A percentile compares a stretch with the other conserved stretches of the same genome.
These are phyloP conservation scores for Falciphora oryzae DNA, from an alignment of 2,329 filamentous ascomycete genomes.

Conservation along the genomic window DNA sequence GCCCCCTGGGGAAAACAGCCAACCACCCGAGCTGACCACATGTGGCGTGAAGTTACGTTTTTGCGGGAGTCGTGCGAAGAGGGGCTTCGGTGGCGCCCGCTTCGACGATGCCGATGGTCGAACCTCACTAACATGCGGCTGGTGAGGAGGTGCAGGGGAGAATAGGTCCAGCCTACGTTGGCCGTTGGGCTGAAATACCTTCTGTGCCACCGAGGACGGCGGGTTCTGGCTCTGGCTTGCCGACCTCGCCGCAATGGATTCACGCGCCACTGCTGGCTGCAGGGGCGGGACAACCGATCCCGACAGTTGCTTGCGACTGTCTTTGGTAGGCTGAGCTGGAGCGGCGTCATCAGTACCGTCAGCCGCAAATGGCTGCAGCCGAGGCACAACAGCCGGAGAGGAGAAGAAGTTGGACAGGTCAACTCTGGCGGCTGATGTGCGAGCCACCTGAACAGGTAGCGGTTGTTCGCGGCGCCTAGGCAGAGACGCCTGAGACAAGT, in stretches of 20 bases:
- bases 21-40: slow-evolving; percentile 21
- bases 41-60: slow-evolving; percentile 45
- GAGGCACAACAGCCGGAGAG: slow-evolving; percentile 40
- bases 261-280: neutral
- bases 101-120: neutral
- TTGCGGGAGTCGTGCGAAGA: slow-evolving; percentile 34
- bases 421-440: slow-evolving; percentile 29
- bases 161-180: slow-evolving; percentile 28
- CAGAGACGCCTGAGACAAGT: slow-evolving; percentile 8
- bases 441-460: slow-evolving; percentile 17
- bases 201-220: slow-evolving; percentile 24
- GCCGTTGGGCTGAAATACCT: slow-evolving; percentile 26
- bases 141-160: slow-evolving; percentile 24
- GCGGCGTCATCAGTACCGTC: neutral
- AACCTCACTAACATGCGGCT: neutral
- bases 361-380: slow-evolving; percentile 16
- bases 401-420: slow-evolving; percentile 53
- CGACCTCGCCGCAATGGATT: neutral
- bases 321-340: neutral
- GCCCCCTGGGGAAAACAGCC: neutral
- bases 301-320: neutral
- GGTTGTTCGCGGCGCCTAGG: slow-evolving; percentile 5
- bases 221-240: neutral
- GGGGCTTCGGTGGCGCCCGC: slow-evolving; percentile 8
- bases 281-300: neutral